phyloP scores from a whole-genome alignment of 169 alveolate species.

The Plasmodium reichenowi region DNA sequence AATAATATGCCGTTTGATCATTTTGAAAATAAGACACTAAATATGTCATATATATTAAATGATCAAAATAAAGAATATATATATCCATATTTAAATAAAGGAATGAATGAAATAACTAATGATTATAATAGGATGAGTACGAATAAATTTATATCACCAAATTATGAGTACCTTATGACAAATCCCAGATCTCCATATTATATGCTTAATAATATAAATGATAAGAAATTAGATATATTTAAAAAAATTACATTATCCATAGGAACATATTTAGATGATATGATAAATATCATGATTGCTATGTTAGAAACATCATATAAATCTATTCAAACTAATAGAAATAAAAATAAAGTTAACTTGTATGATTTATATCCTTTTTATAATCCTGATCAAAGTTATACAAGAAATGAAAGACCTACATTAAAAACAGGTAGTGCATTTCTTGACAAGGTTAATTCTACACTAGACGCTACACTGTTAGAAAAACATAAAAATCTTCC shows the following conservation, averaged over 20 bases:
- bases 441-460: conserved; percentile 57
- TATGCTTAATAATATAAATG: neutral
- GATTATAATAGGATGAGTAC: conserved; percentile 10
- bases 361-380: conserved; percentile 73
- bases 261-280: conserved; percentile 67
- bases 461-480: conserved; percentile 60
- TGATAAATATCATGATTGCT: conserved; percentile 47
- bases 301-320: conserved; percentile 43
- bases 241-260: conserved; percentile 63
- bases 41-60: conserved; percentile 16
- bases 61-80: conserved; percentile 8
- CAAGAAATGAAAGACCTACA: conserved; percentile 74
- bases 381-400: conserved; percentile 72
- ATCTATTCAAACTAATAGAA: neutral
- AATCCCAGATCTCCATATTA: conserved; percentile 8
- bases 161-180: conserved; percentile 46
- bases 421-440: conserved; percentile 64
- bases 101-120: conserved; percentile 11
- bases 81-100: conserved; percentile 24
- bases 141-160: conserved; percentile 2
- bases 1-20: neutral
- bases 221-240: conserved; percentile 35
- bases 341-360: conserved; percentile 25
- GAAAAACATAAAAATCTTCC: conserved; percentile 70
- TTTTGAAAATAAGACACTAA: conserved; percentile 15